Conservation (phyloP, 2,329 filamentous ascomycete genomes). For the Xylariaceae sp. region DNA sequence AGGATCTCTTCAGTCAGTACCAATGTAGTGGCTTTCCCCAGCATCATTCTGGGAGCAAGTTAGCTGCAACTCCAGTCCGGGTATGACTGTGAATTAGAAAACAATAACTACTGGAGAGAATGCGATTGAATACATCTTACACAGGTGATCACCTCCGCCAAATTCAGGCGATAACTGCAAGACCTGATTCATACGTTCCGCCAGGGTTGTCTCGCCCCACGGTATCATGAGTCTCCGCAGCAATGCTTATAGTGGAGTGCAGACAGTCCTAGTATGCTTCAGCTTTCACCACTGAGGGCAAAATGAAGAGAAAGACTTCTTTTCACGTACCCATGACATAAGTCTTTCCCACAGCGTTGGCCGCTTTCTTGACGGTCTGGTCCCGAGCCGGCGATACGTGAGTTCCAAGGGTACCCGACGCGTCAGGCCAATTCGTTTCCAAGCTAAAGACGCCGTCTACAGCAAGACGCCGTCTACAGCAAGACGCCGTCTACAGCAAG, state of each 20-base stretch:
- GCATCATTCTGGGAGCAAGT: constrained; percentile 32
- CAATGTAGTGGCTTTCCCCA: constrained; percentile 38
- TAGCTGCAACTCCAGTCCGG: neutral
- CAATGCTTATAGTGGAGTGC: constrained; percentile 34
- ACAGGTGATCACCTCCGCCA: constrained; percentile 35
- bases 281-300: neutral
- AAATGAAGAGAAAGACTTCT: neutral
- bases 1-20: constrained; percentile 29
- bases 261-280: constrained; percentile 26
- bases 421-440: constrained; percentile 37
- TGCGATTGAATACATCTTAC: constrained; percentile 12
- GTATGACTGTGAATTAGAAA: neutral
- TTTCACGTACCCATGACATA: constrained; percentile 35
- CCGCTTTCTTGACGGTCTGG: constrained; percentile 24
- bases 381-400: constrained; percentile 30
- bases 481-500: too few relatives aligned
- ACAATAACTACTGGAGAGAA: neutral
- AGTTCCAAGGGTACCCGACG: constrained; percentile 20
- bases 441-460: constrained; percentile 38
- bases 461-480: too few relatives aligned
- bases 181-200: constrained; percentile 36
- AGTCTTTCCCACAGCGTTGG: constrained; percentile 27
- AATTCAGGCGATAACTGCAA: constrained; percentile 33
- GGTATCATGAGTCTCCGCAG: constrained; percentile 33
- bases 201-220: constrained; percentile 35